Evolutionary conservation across 2,329 filamentous ascomycete genomes (phyloP), one percentile per base, ranked within the genome.

Genomic region (Teratosphaeria zuluensis): DNA sequence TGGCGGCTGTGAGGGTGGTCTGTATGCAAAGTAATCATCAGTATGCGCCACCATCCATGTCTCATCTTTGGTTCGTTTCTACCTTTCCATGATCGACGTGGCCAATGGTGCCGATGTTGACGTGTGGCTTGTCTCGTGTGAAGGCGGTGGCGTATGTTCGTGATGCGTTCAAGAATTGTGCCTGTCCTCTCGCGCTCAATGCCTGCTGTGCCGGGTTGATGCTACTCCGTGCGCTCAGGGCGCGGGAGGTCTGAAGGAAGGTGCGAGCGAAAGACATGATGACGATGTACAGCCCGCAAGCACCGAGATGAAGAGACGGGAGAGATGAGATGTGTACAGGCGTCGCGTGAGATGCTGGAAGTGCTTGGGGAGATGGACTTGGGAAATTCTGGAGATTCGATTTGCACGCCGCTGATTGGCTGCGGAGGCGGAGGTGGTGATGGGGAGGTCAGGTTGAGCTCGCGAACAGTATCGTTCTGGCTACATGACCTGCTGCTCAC

Each of bases 31-130:
- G 14, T n/a, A 16, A 21, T 42, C 54, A 55, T 38, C 38, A 54
- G 32, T 33, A 16, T 56, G 31, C 21, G 30, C 52, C 38, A 30
- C 12, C 31, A 0, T 53, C 31, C 21, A 31, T 19, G 6, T 53
- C 51, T 33, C n/a, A n/a, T n/a, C n/a, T n/a, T n/a, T n/a, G n/a
- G n/a, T n/a, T n/a, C n/a, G n/a, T n/a, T n/a, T n/a, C n/a, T n/a
- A n/a, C 92, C 89, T 99, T 99, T 81, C 92, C 92, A 80, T 99
- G 92, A 84, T 99, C 94, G 78, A 99, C 94, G 82, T 99, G 94
- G 70, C 94, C 94, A 79, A 99, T 99, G 69, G 94, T 99, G 76
- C 94, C 94, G 73, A 99, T 94, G 80, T 99, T 99, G 66, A 99
- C 92, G 76, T 99, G 94, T 61, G 94, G 94, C 84, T 99, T 99